phyloP scores from a whole-genome alignment of 1,284 basidiomycete genomes.

The Apiotrichum brassicae region DNA sequence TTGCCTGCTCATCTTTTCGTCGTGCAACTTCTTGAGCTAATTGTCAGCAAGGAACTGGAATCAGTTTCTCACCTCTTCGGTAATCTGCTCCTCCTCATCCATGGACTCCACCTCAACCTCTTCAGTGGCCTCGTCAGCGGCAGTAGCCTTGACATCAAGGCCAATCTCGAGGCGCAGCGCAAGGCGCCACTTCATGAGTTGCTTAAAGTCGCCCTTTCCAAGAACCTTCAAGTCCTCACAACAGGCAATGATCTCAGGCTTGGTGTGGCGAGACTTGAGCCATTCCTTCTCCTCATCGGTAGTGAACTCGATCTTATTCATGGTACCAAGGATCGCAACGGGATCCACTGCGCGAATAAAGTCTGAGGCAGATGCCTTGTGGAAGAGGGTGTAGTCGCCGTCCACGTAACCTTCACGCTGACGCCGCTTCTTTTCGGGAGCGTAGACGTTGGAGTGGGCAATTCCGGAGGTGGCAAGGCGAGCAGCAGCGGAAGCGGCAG shows the following conservation, averaged over 20 bases:
- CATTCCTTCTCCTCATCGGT: slow-evolving; percentile 84
- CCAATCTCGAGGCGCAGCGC: slow-evolving; percentile 79
- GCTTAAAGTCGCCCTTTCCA: slow-evolving; percentile 95
- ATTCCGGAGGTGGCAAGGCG: slow-evolving; percentile 34
- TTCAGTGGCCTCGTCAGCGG: slow-evolving; percentile 68
- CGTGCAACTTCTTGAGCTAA: slow-evolving; percentile 76
- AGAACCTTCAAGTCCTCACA: slow-evolving; percentile 92
- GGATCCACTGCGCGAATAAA: slow-evolving; percentile 69
- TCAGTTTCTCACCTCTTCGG: slow-evolving; percentile 63
- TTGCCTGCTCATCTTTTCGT: slow-evolving; percentile 64
- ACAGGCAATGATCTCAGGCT: slow-evolving; percentile 70
- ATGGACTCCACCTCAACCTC: slow-evolving; percentile 67
- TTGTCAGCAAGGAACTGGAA: slow-evolving; percentile 4
- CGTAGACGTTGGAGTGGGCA: slow-evolving; percentile 80
- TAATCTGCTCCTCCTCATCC: slow-evolving; percentile 81
- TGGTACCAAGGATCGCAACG: slow-evolving; percentile 70
- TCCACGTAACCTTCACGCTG: slow-evolving; percentile 94
- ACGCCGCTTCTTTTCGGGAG: slow-evolving; percentile 92
- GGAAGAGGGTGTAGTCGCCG: slow-evolving; percentile 87
- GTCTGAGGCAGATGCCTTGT: slow-evolving; percentile 62
- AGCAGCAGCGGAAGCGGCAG: slow-evolving; percentile 35
- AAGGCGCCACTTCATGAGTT: slow-evolving; percentile 83
- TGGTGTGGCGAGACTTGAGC: slow-evolving; percentile 65
- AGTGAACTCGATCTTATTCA: slow-evolving; percentile 76
- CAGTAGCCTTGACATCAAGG: slow-evolving; percentile 68